Evolutionary conservation across 2,329 filamentous ascomycete species (phyloP).

Genomic region (Aureobasidium sp.): DNA sequence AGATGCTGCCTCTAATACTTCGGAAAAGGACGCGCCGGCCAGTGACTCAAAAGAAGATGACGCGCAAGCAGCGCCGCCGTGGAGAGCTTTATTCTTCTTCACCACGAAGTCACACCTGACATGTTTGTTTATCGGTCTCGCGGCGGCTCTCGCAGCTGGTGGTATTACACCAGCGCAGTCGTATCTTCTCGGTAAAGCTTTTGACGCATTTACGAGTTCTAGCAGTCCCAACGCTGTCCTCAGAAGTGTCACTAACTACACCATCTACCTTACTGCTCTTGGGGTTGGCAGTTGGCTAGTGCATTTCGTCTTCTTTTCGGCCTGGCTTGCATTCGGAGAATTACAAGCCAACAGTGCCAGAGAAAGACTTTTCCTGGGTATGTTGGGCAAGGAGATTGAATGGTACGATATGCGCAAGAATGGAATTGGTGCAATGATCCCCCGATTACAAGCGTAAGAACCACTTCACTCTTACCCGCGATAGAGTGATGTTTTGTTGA

Average conservation of each 20-base stretch:
- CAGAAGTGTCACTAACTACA: conserved; percentile 48
- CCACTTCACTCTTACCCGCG: background rate
- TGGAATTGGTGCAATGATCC: conserved; percentile 63
- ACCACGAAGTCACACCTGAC: conserved; percentile 51
- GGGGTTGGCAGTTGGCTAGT: conserved; percentile 58
- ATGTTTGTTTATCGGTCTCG: conserved; percentile 45
- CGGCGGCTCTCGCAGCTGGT: conserved; percentile 51
- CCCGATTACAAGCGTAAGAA: conserved; percentile 63
- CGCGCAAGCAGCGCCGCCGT: conserved; percentile 23
- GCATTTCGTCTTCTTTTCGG: conserved; percentile 56
- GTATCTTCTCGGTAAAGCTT: conserved; percentile 65
- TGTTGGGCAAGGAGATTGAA: conserved; percentile 64
- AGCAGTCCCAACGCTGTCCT: conserved; percentile 51
- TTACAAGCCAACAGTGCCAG: conserved; percentile 62
- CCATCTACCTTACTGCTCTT: conserved; percentile 53
- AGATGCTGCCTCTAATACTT: background rate
- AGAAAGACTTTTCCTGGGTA: conserved; percentile 52
- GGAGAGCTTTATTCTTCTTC: conserved; percentile 62
- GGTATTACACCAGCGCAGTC: conserved; percentile 56
- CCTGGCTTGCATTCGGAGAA: conserved; percentile 75
- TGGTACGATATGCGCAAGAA: conserved; percentile 74
- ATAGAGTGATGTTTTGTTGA: conserved; percentile 10
- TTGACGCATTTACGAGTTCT: conserved; percentile 60
- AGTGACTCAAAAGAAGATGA: background rate
- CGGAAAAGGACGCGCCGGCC: background rate